Evolutionary conservation across 2,329 filamentous ascomycete genomes (phyloP), one percentile per base, ranked within the genome.

Genomic region (Fusarium chlamydosporum): DNA sequence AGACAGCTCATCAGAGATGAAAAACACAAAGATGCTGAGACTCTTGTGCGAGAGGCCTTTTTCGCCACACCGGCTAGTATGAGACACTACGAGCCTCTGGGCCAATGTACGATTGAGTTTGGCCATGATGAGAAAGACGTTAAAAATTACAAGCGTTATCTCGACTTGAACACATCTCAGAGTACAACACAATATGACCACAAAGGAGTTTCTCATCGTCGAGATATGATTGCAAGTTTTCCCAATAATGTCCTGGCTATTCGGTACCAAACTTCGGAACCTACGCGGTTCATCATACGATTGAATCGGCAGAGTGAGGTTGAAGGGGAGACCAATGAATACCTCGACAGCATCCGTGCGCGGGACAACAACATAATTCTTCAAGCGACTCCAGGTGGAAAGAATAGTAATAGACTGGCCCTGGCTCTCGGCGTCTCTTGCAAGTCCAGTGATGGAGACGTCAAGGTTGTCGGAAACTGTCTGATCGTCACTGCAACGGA

Each of bases 191-290:
- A 76, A 15, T 85, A 83, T 68, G 71, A 72, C 4, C 72, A 78
- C 29, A 62, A 76, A 26, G 77, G 77, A 7, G 71, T 78, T 2
- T 58, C 62, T 1, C 74, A 76, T 41, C 67, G 71, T 29, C 77
- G 82, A 11, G 77, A 84, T 56, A 72, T 75, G 11, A 71, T 85
- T 38, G 80, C 81, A 26, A 83, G 80, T 61, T 78, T 79, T 56
- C 78, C 82, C 1, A 79, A 82, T 26, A 75, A 78, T 29, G 76
- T 81, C 4, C 67, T 85, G 15, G 69, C 42, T 33, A 62, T 63
- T n/a, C 59, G 41, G 9, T 66, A 74, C 2, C 59, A 61, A 4
- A 66, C 72, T 10, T 67, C 71, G 4, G 61, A 73, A 13, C 53
- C 55, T 20, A 61, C 75, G 1, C 70, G 68, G 4, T 70, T 76